Evolutionary conservation across 371 early-diverging fungal genomes (phyloP), one percentile per base, ranked within the genome.

Genomic region (Rhizomucor miehei): DNA sequence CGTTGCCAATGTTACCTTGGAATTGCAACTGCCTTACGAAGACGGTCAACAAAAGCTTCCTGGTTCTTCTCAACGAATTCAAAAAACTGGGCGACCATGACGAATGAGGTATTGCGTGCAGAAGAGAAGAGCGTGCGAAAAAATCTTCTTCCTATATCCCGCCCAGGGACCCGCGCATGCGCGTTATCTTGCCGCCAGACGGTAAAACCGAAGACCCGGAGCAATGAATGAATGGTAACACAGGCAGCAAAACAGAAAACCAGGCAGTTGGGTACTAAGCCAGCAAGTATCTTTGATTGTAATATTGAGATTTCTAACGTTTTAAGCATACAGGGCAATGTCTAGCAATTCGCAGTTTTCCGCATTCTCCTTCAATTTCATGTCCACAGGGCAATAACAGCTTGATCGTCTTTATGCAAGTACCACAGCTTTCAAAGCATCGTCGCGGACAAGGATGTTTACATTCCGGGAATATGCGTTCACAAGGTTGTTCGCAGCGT

Each of bases 21-120:
- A 55, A 97, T 96, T 39, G 91, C 94, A 21, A 97, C 97, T 29
- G 84, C 91, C 72, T 95, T 93, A 45, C 88, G 86, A 51, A 97
- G 87, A 60, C 88, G 78, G 49, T 89, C 84, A 63, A 97, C 80
- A 67, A 89, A 95, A 65, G 79, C 73, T 52, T 85, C 71, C 67
- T 91, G 86, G 73, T 91, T 84, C 59, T 86, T 66, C 60, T 92
- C 90, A 54, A 95, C 87, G 64, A 89, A 85, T 17, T 82, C 80
- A 66, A 89, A 87, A 73, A 61, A 61, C 37, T 61, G 52, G 20
- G 45, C 48, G 36, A 38, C 38, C 54, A 54, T 54, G 47, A 23
- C 23, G 21, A 47, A 47, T 35, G 40, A 46, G 44, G 14, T 23
- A 10, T 10, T 41, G 6, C 17, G 11, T 47, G 14, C 1, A 24